Evolutionary conservation across 768 basidiomycete genomes (phyloP), one percentile per base, ranked within the genome.

Genomic region (Tulasnella sp.): DNA sequence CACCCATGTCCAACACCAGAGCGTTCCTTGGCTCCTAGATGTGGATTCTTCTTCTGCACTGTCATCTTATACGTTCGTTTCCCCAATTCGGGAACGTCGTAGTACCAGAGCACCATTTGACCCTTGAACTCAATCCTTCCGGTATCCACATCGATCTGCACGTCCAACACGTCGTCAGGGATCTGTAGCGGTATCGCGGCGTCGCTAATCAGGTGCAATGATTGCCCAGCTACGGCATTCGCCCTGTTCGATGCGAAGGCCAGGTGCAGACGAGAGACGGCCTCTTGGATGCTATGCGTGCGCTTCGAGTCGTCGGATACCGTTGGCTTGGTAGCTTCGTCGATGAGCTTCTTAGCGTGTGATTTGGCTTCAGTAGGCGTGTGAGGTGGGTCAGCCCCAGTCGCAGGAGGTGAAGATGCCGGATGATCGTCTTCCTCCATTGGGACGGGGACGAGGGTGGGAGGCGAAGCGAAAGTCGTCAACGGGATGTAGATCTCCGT

Each of bases 401-500:
- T 53, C 8, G 10, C 21, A 21, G 34, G 13, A 3, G 34, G 38
- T 15, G 21, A 23, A 23, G 30, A 34, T 21, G 9, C 41, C 21
- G 54, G 41, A 27, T 50, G 30, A 29, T 29, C 49, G 15, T 30
- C 56, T 47, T 59, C 56, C 27, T 49, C 17, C 15, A 27, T 42
- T 5, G 56, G 56, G 10, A 51, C 3, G 2, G 56, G 56, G 47
- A 59, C 45, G 9, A 59, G 44, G 11, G 56, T 59, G 24, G 56
- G 44, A 7, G 56, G 56, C 17, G 56, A 59, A 23, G 56, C 24
- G 29, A 59, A 59, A 7, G 56, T 50, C n/a, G 56, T 59, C 13
- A 91, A 76, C 2, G 96, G 96, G 0, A 98, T 70, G 69, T 80
- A 99, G 21, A 98, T 83, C 76, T 96, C 96, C 24, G 92, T 97